Base-by-base conservation (phyloP, 2,329 filamentous ascomycete species). In the Claviceps sorghi region DNA sequence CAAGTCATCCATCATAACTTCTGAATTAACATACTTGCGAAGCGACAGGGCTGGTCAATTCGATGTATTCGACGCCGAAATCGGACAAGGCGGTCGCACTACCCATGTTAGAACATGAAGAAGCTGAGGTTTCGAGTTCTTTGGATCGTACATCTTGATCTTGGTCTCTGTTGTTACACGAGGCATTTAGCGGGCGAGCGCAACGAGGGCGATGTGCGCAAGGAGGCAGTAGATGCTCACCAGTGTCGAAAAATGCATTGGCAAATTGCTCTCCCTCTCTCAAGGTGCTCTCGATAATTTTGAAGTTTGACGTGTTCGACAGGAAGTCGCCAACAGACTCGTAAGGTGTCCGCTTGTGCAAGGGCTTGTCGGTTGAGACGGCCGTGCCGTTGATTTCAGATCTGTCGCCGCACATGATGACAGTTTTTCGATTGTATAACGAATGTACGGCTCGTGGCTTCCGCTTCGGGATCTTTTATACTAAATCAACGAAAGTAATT, bases 11-110 rank as follows among this genome's bases (percentile, higher is more conserved):
- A 34, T n/a, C 15, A 4, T 34, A 50, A 22, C 40, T 10, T 36
- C 9, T 43, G 19, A 11, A 36, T 34, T 11, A 34, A 8, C 48
- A 50, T 42, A 50, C 48, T 49, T 49, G 48, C 26, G 48, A 49
- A 26, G 89, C 85, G 56, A 84, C 87, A 41, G 90, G 90, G 56
- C 78, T 85, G 54, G 90, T 96, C 61, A 96, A 76, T 71, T 95
- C 89, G 13, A 65, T 61, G 32, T 62, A 65, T 2, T 65, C 56
- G 13, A 58, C 56, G 19, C 56, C 56, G n/a, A 58, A 58, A 30
- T 54, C 55, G 15, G 51, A 52, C 30, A 58, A 50, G 2, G 53
- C 50, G 21, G 54, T 56, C 22, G 55, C 55, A 44, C 55, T 56
- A 38, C 26, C 21, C 29, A 10, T n/a, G 8, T 52, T 48, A 52